Conservation (phyloP, 768 basidiomycete genomes). For the Trametes sanguinea region DNA sequence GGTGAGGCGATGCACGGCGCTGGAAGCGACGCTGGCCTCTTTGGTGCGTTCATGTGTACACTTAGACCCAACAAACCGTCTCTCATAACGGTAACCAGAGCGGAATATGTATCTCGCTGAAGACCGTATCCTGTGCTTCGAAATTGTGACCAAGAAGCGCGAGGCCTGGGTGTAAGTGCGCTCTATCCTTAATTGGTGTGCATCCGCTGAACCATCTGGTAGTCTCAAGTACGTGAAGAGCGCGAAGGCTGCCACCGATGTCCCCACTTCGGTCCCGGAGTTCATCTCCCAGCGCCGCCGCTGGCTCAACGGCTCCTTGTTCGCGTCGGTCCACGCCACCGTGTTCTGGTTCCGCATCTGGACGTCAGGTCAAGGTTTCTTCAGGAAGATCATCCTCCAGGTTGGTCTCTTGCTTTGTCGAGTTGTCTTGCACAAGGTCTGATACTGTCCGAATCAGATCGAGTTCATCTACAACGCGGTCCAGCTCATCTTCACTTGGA, state of each 20-base stretch:
- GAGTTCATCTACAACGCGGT: constrained; percentile 92
- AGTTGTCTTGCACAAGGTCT: background rate
- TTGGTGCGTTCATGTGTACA: constrained; percentile 38
- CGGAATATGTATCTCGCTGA: constrained; percentile 93
- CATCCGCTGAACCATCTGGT: background rate
- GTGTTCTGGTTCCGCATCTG: constrained; percentile 88
- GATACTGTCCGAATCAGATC: constrained; percentile 42
- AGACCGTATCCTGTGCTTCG: constrained; percentile 90
- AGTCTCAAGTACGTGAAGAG: constrained; percentile 89
- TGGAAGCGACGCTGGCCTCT: constrained; percentile 63
- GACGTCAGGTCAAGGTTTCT: constrained; percentile 87
- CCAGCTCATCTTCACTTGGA: constrained; percentile 94
- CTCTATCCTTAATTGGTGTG: background rate
- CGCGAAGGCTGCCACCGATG: constrained; percentile 95
- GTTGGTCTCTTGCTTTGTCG: constrained; percentile 23
- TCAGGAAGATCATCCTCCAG: constrained; percentile 77
- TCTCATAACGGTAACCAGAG: constrained; percentile 39
- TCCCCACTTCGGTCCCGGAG: constrained; percentile 87
- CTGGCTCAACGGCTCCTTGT: constrained; percentile 88
- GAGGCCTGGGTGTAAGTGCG: constrained; percentile 76
- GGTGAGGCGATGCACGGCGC: constrained; percentile 85
- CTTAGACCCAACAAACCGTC: background rate
- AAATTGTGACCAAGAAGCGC: constrained; percentile 87
- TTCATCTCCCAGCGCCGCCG: constrained; percentile 94
- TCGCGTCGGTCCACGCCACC: constrained; percentile 91